Percentiles rank a stretch among this genome's conserved stretches.
Conservation (phyloP, 306 rosid genomes). For the Luffa acutangula region DNA sequence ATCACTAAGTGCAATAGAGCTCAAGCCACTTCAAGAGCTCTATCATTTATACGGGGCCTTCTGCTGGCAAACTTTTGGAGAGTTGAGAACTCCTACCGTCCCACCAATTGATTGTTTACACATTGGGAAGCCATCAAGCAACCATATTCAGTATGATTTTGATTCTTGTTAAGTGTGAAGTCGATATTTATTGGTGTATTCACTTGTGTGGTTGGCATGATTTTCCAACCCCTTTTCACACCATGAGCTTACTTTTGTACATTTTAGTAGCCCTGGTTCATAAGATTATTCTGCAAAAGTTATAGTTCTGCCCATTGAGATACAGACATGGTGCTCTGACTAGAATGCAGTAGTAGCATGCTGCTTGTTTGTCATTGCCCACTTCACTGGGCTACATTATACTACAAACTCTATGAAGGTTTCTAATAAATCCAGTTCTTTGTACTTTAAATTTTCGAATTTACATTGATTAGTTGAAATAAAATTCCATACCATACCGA, state of each 20-base stretch:
- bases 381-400: not conserved
- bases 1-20: conserved; percentile 60
- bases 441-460: not conserved
- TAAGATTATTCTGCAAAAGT: not conserved
- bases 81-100: conserved; percentile 60
- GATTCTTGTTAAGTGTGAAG: conserved; percentile 45
- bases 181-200: conserved; percentile 22
- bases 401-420: not conserved
- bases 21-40: conserved; percentile 63
- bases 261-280: not conserved
- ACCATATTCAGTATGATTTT: conserved; percentile 57
- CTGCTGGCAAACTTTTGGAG: conserved; percentile 93
- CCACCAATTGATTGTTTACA: conserved; percentile 82
- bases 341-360: not conserved
- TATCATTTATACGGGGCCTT: conserved; percentile 72
- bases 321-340: not conserved
- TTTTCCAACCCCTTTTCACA: conserved; percentile 43
- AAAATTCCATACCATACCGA: not conserved
- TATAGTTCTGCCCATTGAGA: not conserved
- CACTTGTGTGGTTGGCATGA: conserved; percentile 40
- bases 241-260: conserved; percentile 17
- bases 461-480: not conserved
- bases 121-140: conserved; percentile 75
- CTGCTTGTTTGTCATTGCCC: not conserved
- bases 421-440: not conserved